Conservation (phyloP, 2,329 filamentous ascomycete species). For the Phyllosticta citriasiana region DNA sequence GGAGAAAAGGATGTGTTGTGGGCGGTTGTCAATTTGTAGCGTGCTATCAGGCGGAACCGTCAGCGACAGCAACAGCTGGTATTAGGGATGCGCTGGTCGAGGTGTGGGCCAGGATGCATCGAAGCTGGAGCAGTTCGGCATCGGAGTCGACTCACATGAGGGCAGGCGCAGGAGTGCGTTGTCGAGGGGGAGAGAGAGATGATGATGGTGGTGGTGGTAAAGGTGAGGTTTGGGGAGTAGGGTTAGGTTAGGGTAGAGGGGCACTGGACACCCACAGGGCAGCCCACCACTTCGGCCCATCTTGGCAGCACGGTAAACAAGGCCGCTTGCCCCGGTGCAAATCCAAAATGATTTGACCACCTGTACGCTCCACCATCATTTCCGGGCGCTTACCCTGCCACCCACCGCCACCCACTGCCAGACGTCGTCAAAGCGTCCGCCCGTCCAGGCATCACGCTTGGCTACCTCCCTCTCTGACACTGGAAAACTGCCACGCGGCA, state of each 20-base stretch:
- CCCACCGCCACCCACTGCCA: neutral
- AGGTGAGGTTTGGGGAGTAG: constrained; percentile 6
- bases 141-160: constrained; percentile 5
- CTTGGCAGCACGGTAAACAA: constrained; percentile 7
- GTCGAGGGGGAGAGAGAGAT: neutral
- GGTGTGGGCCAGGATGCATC: neutral
- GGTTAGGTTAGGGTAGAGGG: constrained; percentile 6
- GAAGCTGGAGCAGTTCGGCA: neutral
- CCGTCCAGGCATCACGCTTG: neutral
- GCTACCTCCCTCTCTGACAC: neutral
- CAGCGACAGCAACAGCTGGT: neutral
- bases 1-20: neutral
- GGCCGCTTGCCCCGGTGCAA: neutral
- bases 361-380: neutral
- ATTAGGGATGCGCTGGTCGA: neutral
- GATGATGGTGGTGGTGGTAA: neutral
- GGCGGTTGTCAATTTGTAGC: constrained; percentile 1
- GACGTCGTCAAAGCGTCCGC: neutral
- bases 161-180: constrained; percentile 1
- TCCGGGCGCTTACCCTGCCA: neutral
- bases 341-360: neutral
- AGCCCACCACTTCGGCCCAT: constrained; percentile 2
- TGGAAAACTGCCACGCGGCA: neutral
- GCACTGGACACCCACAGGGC: neutral
- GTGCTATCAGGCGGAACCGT: neutral